Conservation (phyloP, 495 filamentous ascomycete genomes). For the Clavariopsis aquatica region DNA sequence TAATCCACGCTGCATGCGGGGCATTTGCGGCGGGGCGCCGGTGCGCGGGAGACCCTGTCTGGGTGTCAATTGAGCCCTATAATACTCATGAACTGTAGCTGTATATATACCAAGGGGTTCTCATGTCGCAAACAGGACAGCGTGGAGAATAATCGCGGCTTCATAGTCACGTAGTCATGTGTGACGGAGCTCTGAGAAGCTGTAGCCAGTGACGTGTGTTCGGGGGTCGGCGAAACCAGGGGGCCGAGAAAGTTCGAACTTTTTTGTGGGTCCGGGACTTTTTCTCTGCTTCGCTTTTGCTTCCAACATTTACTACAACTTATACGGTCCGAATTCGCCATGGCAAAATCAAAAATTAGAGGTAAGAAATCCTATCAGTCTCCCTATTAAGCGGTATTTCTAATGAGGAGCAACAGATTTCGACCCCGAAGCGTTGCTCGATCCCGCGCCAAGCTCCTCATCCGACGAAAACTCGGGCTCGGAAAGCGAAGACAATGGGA, state of each 20-base stretch:
- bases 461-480: constrained; percentile 40
- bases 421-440: constrained; percentile 69
- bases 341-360: constrained; percentile 40
- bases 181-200: neutral
- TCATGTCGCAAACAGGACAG: constrained; percentile 72
- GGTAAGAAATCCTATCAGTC: constrained; percentile 10
- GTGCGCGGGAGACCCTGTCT: constrained; percentile 76
- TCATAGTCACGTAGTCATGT: constrained; percentile 27
- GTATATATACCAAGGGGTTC: constrained; percentile 72
- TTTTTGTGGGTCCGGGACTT: neutral
- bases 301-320: neutral
- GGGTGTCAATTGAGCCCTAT: too few relatives aligned
- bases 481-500: constrained; percentile 52
- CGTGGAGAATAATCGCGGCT: constrained; percentile 65
- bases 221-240: too few relatives aligned
- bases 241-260: neutral
- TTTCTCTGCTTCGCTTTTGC: neutral
- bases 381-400: neutral
- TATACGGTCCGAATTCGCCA: too few relatives aligned
- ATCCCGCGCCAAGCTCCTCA: constrained; percentile 59
- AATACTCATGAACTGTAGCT: neutral
- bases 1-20: constrained; percentile 79
- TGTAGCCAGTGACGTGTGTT: neutral
- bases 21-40: constrained; percentile 69
- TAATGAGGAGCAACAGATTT: constrained; percentile 59